These are phyloP conservation scores for Trichoderma afroharzianum DNA, from an alignment of 2,329 filamentous ascomycete genomes.

Conservation along the genomic window DNA sequence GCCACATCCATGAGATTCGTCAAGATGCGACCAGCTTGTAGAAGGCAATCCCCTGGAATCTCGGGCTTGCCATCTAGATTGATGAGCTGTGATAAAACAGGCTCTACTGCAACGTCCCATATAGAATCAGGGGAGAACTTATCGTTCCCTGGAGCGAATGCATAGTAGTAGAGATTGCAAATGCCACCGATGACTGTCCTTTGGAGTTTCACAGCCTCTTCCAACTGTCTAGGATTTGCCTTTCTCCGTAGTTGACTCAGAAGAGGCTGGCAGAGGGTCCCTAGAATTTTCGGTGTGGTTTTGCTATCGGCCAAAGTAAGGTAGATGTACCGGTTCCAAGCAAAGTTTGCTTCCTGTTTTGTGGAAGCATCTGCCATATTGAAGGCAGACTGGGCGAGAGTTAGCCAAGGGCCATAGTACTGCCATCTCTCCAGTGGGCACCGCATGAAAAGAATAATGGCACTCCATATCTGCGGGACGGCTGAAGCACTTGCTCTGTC, in stretches of 20 bases:
- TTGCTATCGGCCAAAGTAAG: slow-evolving; percentile 63
- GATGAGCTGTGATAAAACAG: slow-evolving; percentile 59
- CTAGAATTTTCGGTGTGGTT: slow-evolving; percentile 39
- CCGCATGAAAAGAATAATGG: slow-evolving; percentile 74
- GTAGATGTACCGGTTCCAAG: slow-evolving; percentile 83
- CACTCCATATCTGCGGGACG: slow-evolving; percentile 87
- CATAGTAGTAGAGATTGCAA: slow-evolving; percentile 78
- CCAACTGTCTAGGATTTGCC: slow-evolving; percentile 52
- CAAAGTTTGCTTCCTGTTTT: slow-evolving; percentile 73
- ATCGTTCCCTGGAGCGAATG: slow-evolving; percentile 67
- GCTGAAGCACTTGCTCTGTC: slow-evolving; percentile 48
- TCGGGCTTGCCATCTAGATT: slow-evolving; percentile 33
- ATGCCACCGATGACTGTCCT: slow-evolving; percentile 63
- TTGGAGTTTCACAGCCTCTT: slow-evolving; percentile 49
- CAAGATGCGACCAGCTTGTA: slow-evolving; percentile 65
- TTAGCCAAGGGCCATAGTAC: slow-evolving; percentile 70
- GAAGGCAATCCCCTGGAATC: slow-evolving; percentile 47
- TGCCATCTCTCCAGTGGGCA: slow-evolving; percentile 66
- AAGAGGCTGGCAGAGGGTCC: slow-evolving; percentile 62
- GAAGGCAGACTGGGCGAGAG: slow-evolving; percentile 77
- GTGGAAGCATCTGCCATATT: slow-evolving; percentile 70
- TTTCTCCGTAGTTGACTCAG: slow-evolving; percentile 65
- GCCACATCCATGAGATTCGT: slow-evolving; percentile 63
- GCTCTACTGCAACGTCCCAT: slow-evolving; percentile 73
- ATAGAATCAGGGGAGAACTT: slow-evolving; percentile 65